phyloP scores from a whole-genome alignment of 2,329 filamentous ascomycete genomes.

The Boeremia exigua region DNA sequence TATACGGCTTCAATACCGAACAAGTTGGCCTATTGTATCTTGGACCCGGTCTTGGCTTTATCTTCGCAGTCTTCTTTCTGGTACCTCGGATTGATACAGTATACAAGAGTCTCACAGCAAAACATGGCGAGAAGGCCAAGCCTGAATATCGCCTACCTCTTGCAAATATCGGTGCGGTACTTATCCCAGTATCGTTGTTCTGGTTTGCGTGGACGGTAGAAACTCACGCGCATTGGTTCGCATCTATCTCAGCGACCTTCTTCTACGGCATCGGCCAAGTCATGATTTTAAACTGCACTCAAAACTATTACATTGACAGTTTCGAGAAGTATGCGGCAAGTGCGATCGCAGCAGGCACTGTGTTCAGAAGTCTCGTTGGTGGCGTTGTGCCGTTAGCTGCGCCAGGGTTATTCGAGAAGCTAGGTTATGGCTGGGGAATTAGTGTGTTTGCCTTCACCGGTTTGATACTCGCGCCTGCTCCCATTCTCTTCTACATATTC shows the following conservation, averaged over 20 bases:
- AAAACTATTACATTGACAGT: constrained; percentile 62
- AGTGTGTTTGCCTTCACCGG: constrained; percentile 55
- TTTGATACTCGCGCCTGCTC: constrained; percentile 56
- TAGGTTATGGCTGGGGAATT: constrained; percentile 60
- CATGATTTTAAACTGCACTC: constrained; percentile 59
- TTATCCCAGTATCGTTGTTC: constrained; percentile 54
- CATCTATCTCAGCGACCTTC: constrained; percentile 51
- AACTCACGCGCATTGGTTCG: constrained; percentile 50
- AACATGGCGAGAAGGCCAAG: constrained; percentile 48
- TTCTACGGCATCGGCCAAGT: constrained; percentile 61
- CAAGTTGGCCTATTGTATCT: constrained; percentile 56
- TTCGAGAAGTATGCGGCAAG: constrained; percentile 59
- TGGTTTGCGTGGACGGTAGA: constrained; percentile 54
- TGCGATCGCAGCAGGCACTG: constrained; percentile 58
- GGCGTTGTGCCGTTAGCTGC: constrained; percentile 57
- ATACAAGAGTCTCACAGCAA: constrained; percentile 53
- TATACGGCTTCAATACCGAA: constrained; percentile 55
- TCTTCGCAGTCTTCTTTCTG: constrained; percentile 54
- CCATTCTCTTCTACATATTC: constrained; percentile 57
- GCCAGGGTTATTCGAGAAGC: constrained; percentile 50
- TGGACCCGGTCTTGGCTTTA: constrained; percentile 53
- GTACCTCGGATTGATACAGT: constrained; percentile 56
- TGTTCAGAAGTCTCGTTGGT: constrained; percentile 56
- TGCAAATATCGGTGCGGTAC: constrained; percentile 53
- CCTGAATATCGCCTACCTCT: constrained; percentile 56